Evolutionary conservation across 495 filamentous ascomycete genomes (phyloP), one percentile per base, ranked within the genome.

Genomic region (Aspergillus carlsbadensis): DNA sequence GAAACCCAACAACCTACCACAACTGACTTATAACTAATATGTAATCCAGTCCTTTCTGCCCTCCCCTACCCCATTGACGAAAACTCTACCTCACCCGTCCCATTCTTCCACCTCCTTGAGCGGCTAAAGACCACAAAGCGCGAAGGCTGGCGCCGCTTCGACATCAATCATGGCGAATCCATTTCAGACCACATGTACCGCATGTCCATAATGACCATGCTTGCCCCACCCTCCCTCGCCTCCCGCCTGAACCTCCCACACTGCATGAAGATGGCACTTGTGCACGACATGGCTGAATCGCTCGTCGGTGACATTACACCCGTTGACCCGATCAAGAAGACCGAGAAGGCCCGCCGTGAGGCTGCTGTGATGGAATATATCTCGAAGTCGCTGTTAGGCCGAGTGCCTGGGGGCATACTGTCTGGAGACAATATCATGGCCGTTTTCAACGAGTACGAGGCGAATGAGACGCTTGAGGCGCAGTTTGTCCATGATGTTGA

Each of bases 131-230:
- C 92, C 13, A 95, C 86, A 52, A 93, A 92, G 66, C 88, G 94
- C 57, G 95, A 96, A 74, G 94, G 94, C 48, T 98, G 94, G 94
- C 85, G 86, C 56, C 85, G 92, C 33, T 95, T 96, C 66, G 84
- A 82, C 41, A 90, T 98, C 67, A 63, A 82, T 37, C 64, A 81
- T 52, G 73, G 72, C 57, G 94, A 98, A 72, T 94, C 89, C 1
- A 96, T 98, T 70, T 82, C 91, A 22, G 94, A 98, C 73, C 94
- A 98, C 78, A 98, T 98, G 94, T 98, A 98, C 73, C 90, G 94
- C 66, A 98, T 98, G 94, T 91, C 92, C 45, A 84, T 98, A 65
- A 90, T 98, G 74, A 90, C 89, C 33, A 89, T 98, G 85, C 81
- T 98, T 49, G 92, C 90, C n/a, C 95, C 94, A 15, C 75, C 87